Evolutionary conservation across 208 protist species (phyloP).

Genomic region (Phytomonas francai): DNA sequence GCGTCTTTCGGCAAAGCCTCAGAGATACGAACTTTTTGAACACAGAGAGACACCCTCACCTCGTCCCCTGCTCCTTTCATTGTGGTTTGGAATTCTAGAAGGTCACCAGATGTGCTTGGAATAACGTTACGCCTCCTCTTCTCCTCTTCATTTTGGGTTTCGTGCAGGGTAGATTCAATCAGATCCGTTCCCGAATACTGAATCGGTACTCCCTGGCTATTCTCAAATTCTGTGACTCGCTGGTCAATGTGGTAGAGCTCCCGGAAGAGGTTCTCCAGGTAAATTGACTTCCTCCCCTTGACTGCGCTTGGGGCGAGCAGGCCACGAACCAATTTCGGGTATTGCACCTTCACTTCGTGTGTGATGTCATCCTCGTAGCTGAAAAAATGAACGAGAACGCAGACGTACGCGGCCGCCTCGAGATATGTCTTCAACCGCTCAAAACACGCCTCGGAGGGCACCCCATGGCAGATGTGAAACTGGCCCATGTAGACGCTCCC

Average conservation of each 20-base stretch:
- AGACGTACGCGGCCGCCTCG: slow-evolving; percentile 50
- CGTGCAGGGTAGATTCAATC: slow-evolving; percentile 37
- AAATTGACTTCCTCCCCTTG: slow-evolving; percentile 23
- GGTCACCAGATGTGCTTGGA: slow-evolving; percentile 21
- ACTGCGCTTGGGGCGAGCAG: slow-evolving; percentile 12
- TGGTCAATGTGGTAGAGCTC: slow-evolving; percentile 19
- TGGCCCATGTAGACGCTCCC: slow-evolving; percentile 33
- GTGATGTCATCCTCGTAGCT: slow-evolving; percentile 16
- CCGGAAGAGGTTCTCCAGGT: slow-evolving; percentile 37
- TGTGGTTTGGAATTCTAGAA: slow-evolving; percentile 12
- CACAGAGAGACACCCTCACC: slow-evolving; percentile 16
- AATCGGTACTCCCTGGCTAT: slow-evolving; percentile 13
- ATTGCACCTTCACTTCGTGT: slow-evolving; percentile 26
- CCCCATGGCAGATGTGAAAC: slow-evolving; percentile 23
- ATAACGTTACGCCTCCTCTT: slow-evolving; percentile 54
- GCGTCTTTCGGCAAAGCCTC: slow-evolving; percentile 19
- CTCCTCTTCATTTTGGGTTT: slow-evolving; percentile 43
- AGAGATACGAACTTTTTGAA: slow-evolving; percentile 49
- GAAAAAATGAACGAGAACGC: slow-evolving; percentile 35
- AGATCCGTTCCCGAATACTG: slow-evolving; percentile 24
- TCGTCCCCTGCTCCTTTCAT: slow-evolving; percentile 10
- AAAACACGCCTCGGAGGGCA: slow-evolving; percentile 20
- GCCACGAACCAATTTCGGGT: slow-evolving; percentile 42
- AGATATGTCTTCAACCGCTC: slow-evolving; percentile 48
- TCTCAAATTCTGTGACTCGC: slow-evolving; percentile 23